These are phyloP conservation scores for Heritiera fomes DNA, from an alignment of 345 rosid species.

Conservation along the genomic window DNA sequence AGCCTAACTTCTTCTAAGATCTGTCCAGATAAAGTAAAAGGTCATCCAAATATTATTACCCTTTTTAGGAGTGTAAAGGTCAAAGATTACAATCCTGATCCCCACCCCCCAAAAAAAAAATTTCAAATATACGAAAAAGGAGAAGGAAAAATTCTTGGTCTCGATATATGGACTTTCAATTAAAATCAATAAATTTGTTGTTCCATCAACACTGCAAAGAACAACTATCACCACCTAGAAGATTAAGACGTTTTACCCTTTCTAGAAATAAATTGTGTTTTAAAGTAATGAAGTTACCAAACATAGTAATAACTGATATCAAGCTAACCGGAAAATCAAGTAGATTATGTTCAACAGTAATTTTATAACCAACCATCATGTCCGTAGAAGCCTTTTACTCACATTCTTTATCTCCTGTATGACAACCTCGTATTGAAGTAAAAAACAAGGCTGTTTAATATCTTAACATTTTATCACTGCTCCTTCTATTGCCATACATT, in stretches of 20 bases:
- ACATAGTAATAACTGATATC: background rate
- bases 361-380: background rate
- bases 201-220: background rate
- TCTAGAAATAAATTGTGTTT: background rate
- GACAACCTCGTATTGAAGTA: background rate
- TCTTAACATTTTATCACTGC: background rate
- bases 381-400: background rate
- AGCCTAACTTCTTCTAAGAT: background rate
- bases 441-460: background rate
- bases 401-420: background rate
- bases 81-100: background rate
- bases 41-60: constrained; percentile 1
- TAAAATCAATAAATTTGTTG: background rate
- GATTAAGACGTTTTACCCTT: background rate
- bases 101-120: background rate
- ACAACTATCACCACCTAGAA: background rate
- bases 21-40: background rate
- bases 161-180: background rate
- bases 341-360: background rate
- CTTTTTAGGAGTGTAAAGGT: background rate
- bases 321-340: background rate
- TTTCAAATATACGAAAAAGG: no score
- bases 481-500: background rate
- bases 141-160: background rate
- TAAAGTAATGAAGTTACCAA: background rate